Percentiles rank a stretch among this genome's conserved stretches.
phyloP scores from a whole-genome alignment of 331 rosid genomes.

The Prunus yedoensis region DNA sequence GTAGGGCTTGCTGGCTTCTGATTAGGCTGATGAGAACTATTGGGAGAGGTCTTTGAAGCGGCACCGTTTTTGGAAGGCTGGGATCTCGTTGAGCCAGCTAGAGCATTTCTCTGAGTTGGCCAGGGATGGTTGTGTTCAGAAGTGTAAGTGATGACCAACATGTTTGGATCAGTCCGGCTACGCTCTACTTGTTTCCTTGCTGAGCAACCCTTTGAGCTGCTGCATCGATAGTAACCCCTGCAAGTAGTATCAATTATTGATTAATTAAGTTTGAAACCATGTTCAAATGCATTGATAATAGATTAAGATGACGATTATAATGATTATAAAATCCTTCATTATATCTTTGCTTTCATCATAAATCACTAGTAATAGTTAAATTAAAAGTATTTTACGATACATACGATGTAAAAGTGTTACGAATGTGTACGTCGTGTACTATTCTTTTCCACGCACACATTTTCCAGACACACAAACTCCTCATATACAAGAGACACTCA shows the following conservation, averaged over 20 bases:
- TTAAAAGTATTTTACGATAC: neutral
- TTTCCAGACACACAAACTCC: neutral
- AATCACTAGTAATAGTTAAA: neutral
- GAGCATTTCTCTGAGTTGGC: slow-evolving; percentile 97
- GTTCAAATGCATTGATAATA: neutral
- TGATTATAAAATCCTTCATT: neutral
- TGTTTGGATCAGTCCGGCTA: slow-evolving; percentile 91
- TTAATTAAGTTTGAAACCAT: too few relatives aligned
- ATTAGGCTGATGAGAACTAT: slow-evolving; percentile 13
- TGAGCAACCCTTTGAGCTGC: slow-evolving; percentile 97
- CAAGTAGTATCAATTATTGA: slow-evolving; percentile 5
- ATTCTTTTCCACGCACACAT: neutral
- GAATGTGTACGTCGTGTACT: neutral
- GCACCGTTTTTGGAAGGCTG: slow-evolving; percentile 65
- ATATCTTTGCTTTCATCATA: neutral
- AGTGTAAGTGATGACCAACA: slow-evolving; percentile 95
- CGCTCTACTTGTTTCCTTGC: slow-evolving; percentile 98
- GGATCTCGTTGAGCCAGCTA: slow-evolving; percentile 92
- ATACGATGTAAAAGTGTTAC: too few relatives aligned
- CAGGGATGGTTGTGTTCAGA: slow-evolving; percentile 99
- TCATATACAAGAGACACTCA: neutral
- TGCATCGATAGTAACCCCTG: slow-evolving; percentile 98
- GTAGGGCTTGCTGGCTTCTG: slow-evolving; percentile 33
- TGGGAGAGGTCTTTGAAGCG: slow-evolving; percentile 34
- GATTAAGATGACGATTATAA: neutral